Percentiles rank a stretch among this genome's conserved stretches.
Conservation (phyloP, 139 green algal species). For the Nannochloris sp. region DNA sequence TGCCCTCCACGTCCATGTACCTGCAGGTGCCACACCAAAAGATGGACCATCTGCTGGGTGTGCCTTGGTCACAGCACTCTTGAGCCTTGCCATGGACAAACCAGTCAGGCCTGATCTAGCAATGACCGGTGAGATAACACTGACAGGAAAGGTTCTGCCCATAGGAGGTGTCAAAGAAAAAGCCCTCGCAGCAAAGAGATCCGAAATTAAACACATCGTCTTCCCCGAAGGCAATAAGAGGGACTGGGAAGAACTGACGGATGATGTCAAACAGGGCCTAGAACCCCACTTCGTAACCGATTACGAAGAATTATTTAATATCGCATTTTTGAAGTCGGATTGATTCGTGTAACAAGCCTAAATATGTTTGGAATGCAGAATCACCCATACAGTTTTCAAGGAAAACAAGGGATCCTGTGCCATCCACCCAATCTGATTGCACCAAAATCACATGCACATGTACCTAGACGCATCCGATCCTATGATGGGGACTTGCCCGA, state of each 20-base stretch:
- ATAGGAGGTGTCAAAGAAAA: constrained; percentile 95
- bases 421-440: no score
- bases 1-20: constrained; percentile 90
- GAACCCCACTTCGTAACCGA: constrained; percentile 71
- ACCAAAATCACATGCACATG: no score
- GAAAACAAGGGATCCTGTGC: no score
- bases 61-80: constrained; percentile 86
- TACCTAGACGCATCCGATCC: background rate
- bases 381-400: no score
- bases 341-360: no score
- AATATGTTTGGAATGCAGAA: no score
- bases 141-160: constrained; percentile 88
- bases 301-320: constrained; percentile 77
- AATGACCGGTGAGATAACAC: constrained; percentile 92
- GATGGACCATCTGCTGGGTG: constrained; percentile 83
- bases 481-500: constrained; percentile 7
- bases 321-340: constrained; percentile 46
- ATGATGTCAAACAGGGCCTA: constrained; percentile 75
- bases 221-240: constrained; percentile 84
- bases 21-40: constrained; percentile 86
- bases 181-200: constrained; percentile 70
- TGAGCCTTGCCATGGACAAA: constrained; percentile 73
- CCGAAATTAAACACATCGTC: constrained; percentile 55
- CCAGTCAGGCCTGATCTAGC: constrained; percentile 65
- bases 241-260: constrained; percentile 87